These are phyloP conservation scores for Pleurotus tuoliensis DNA, from an alignment of 768 basidiomycete species.

Conservation along the genomic window DNA sequence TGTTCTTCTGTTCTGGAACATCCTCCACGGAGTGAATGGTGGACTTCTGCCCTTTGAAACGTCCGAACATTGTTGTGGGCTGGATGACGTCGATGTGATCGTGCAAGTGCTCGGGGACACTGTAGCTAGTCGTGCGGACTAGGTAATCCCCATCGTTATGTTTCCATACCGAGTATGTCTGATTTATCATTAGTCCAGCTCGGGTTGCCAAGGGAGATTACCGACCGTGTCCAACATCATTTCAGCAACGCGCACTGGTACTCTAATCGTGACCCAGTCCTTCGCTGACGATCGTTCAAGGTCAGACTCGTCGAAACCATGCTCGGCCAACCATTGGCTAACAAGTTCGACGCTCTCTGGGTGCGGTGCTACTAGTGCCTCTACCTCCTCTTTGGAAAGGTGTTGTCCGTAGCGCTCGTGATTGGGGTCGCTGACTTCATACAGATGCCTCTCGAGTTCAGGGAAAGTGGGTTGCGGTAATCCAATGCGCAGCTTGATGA, in stretches of 20 bases:
- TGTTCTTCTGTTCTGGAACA: constrained; percentile 20
- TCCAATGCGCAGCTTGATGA: constrained; percentile 53
- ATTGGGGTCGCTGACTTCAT: constrained; percentile 54
- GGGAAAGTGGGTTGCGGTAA: constrained; percentile 50
- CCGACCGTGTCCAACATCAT: constrained; percentile 66
- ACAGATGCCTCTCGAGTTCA: constrained; percentile 46
- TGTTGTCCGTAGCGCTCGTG: constrained; percentile 52
- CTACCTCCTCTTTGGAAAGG: constrained; percentile 64
- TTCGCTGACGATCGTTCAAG: constrained; percentile 56
- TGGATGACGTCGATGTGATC: constrained; percentile 65
- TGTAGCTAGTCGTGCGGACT: constrained; percentile 67
- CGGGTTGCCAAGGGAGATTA: constrained; percentile 5
- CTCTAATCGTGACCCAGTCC: constrained; percentile 63
- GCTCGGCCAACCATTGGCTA: constrained; percentile 55
- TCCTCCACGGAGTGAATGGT: constrained; percentile 36
- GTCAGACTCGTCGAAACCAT: constrained; percentile 48
- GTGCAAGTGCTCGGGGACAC: constrained; percentile 55
- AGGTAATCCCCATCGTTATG: constrained; percentile 50
- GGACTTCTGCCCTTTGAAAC: constrained; percentile 37
- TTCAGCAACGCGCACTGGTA: constrained; percentile 60
- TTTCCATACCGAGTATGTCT: constrained; percentile 65
- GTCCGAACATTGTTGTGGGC: constrained; percentile 67
- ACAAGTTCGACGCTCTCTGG: constrained; percentile 49
- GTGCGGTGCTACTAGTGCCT: constrained; percentile 56
- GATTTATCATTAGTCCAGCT: not conserved